Conservation (phyloP, 192 early-diverging fungal genomes). For the Coemansia umbellata region DNA sequence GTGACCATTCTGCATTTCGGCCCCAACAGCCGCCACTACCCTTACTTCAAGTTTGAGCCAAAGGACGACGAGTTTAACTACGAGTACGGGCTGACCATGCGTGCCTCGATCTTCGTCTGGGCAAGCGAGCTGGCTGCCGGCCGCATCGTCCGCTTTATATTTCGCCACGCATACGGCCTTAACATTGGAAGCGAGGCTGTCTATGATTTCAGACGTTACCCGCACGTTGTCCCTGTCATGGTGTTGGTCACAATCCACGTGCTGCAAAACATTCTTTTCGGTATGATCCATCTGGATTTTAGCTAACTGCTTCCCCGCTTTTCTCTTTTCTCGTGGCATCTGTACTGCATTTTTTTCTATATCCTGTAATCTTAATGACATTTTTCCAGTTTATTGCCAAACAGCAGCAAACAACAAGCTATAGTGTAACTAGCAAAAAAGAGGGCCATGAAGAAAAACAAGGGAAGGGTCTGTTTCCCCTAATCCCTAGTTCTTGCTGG, state of each 20-base stretch:
- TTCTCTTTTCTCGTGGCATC: background rate
- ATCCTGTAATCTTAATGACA: background rate
- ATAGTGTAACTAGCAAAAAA: no score
- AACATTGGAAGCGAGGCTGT: conserved; percentile 62
- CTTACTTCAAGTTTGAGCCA: conserved; percentile 62
- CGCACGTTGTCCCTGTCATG: conserved; percentile 63
- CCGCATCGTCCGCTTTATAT: conserved; percentile 60
- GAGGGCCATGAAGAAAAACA: no score
- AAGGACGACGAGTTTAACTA: conserved; percentile 53
- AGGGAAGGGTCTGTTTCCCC: no score
- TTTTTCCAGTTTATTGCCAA: background rate
- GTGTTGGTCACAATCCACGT: conserved; percentile 69
- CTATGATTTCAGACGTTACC: conserved; percentile 63
- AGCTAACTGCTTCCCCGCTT: conserved; percentile 9
- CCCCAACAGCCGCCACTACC: conserved; percentile 63
- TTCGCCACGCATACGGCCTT: conserved; percentile 54
- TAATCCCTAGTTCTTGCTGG: background rate
- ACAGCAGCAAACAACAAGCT: background rate
- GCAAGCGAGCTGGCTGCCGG: conserved; percentile 61
- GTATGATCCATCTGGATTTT: conserved; percentile 59
- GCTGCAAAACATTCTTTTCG: conserved; percentile 66
- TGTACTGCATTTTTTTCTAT: background rate
- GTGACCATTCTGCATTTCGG: conserved; percentile 67
- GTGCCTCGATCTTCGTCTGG: conserved; percentile 63
- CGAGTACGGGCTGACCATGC: conserved; percentile 55